A percentile compares a stretch with the other conserved stretches of the same genome.
Conservation (phyloP, 148 eudicot genomes). For the Linanthus parryae region DNA sequence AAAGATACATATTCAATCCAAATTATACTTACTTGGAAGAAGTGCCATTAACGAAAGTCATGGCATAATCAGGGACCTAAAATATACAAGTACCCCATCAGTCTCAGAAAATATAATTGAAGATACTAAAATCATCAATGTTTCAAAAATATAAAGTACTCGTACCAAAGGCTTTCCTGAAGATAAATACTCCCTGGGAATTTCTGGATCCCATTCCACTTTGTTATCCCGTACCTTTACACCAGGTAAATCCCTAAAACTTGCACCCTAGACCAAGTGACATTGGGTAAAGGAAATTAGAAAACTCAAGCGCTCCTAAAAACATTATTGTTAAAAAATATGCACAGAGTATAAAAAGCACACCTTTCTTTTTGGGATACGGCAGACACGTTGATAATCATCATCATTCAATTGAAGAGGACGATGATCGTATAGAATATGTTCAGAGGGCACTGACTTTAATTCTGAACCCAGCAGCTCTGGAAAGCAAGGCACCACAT, state of each 20-base stretch:
- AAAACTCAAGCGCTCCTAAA: background rate
- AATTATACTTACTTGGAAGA: background rate
- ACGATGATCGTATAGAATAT: slow-evolving; percentile 50
- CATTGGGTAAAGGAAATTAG: background rate
- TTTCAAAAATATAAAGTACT: background rate
- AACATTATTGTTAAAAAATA: background rate
- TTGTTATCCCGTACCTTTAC: slow-evolving; percentile 53
- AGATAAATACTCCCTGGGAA: slow-evolving; percentile 32
- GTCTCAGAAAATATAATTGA: background rate
- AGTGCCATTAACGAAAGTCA: background rate
- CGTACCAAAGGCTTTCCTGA: slow-evolving; percentile 77
- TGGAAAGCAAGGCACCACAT: slow-evolving; percentile 10
- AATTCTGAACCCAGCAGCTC: slow-evolving; percentile 28
- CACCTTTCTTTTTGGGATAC: slow-evolving; percentile 75
- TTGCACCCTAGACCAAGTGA: slow-evolving; percentile 56
- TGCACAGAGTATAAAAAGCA: background rate
- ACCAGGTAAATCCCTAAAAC: slow-evolving; percentile 64
- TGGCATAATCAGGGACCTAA: slow-evolving; percentile 8
- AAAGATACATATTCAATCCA: background rate
- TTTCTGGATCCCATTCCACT: slow-evolving; percentile 55
- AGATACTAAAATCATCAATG: background rate
- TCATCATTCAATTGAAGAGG: slow-evolving; percentile 54
- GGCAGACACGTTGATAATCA: slow-evolving; percentile 59
- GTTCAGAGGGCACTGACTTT: slow-evolving; percentile 1
- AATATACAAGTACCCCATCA: background rate